Conservation (phyloP, 441 rosid genomes). For the Macaranga tanarius region DNA sequence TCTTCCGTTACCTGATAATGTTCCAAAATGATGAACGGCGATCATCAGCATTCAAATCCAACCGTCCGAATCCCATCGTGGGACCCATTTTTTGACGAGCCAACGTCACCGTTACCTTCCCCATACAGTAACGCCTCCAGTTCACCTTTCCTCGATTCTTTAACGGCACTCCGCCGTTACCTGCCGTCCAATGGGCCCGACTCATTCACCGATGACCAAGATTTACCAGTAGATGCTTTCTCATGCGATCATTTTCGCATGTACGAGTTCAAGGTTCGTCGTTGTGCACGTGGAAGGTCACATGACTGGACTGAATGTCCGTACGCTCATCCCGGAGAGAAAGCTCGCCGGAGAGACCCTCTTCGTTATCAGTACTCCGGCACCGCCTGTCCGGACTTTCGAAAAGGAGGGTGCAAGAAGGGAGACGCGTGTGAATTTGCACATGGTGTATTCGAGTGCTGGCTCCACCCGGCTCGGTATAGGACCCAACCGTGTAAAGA, state of each 20-base stretch:
- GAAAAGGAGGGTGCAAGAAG: slow-evolving; percentile 66
- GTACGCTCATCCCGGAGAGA: slow-evolving; percentile 88
- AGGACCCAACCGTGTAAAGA: slow-evolving; percentile 91
- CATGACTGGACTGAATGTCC: slow-evolving; percentile 99
- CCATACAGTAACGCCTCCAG: slow-evolving; percentile 26
- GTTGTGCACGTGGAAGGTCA: slow-evolving; percentile 77
- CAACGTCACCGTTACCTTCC: slow-evolving; percentile 29
- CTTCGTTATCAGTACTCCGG: slow-evolving; percentile 70
- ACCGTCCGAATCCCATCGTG: slow-evolving; percentile 65
- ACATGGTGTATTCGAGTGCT: slow-evolving; percentile 97
- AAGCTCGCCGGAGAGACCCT: slow-evolving; percentile 86
- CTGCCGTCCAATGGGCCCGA: slow-evolving; percentile 54
- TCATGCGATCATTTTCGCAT: slow-evolving; percentile 87
- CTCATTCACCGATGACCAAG: slow-evolving; percentile 46
- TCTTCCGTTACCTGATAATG: not conserved
- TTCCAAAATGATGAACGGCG: slow-evolving; percentile 67
- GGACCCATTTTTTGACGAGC: slow-evolving; percentile 35
- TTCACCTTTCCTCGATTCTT: slow-evolving; percentile 48
- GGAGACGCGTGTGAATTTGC: slow-evolving; percentile 79
- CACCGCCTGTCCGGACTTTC: slow-evolving; percentile 73
- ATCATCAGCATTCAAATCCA: slow-evolving; percentile 40
- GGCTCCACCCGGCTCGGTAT: slow-evolving; percentile 90
- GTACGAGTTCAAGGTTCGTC: slow-evolving; percentile 77
- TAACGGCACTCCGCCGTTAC: slow-evolving; percentile 58
- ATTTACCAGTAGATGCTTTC: slow-evolving; percentile 65